These are phyloP conservation scores for Boletales sp. DNA, from an alignment of 768 basidiomycete genomes.

Conservation along the genomic window DNA sequence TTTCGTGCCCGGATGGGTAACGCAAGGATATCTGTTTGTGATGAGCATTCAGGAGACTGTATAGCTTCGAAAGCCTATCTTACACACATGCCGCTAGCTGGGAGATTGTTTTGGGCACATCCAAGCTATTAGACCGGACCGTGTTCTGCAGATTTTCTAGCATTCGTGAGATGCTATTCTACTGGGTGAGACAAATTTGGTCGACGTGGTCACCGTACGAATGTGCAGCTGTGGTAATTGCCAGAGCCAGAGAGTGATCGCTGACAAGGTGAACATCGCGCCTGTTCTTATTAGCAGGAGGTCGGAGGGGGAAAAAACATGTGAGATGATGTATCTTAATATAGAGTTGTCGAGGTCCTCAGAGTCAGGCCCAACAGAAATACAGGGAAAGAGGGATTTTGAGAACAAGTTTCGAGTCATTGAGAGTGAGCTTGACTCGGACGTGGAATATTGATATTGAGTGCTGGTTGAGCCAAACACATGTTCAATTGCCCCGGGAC, in stretches of 20 bases:
- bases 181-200: conserved; percentile 12
- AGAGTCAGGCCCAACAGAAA: too few species aligned
- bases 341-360: neutral
- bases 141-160: conserved; percentile 19
- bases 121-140: conserved; percentile 1
- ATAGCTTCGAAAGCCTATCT: conserved; percentile 5
- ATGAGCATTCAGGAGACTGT: neutral
- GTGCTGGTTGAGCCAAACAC: too few species aligned
- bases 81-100: conserved; percentile 17
- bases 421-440: too few species aligned
- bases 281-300: conserved; percentile 39
- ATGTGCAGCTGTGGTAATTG: conserved; percentile 16
- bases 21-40: too few species aligned
- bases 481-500: too few species aligned
- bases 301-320: conserved; percentile 37
- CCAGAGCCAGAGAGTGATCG: conserved; percentile 25
- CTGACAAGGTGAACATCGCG: conserved; percentile 29
- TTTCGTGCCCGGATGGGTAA: too few species aligned
- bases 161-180: conserved; percentile 33
- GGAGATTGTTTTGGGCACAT: neutral
- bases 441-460: too few species aligned
- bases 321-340: conserved; percentile 28
- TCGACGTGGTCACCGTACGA: conserved; percentile 18
- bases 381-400: neutral
- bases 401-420: too few species aligned